A percentile compares a stretch with the other conserved stretches of the same genome.
Conservation (phyloP, 352 stramenopile species). For the Phytophthora quininea region DNA sequence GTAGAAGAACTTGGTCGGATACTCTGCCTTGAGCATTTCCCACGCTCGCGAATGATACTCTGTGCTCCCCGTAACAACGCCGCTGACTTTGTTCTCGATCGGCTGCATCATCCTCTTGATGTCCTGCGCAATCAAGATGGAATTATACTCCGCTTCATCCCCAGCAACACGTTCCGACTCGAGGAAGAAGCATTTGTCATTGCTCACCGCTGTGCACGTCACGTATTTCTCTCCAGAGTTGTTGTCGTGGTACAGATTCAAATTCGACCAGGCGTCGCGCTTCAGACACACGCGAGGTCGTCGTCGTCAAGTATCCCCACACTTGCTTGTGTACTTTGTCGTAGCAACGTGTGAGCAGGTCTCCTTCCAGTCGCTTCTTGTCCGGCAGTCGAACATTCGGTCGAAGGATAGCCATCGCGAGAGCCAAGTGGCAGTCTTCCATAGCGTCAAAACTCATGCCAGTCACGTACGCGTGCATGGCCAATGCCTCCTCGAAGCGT, state of each 20-base stretch:
- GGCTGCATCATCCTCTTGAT: constrained; percentile 84
- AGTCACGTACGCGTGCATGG: constrained; percentile 84
- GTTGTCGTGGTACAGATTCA: constrained; percentile 78
- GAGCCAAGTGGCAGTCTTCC: constrained; percentile 73
- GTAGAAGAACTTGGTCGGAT: constrained; percentile 89
- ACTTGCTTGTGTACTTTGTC: constrained; percentile 89
- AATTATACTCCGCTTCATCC: constrained; percentile 73
- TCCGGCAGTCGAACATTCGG: constrained; percentile 67
- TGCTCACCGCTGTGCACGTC: constrained; percentile 83
- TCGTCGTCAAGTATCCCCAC: constrained; percentile 76
- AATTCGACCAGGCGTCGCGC: constrained; percentile 78
- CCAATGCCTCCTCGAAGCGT: constrained; percentile 77
- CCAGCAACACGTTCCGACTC: constrained; percentile 71
- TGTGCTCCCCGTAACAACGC: constrained; percentile 77
- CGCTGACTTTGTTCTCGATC: constrained; percentile 71
- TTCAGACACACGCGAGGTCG: constrained; percentile 68
- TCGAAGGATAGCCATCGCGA: constrained; percentile 63
- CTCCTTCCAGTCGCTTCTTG: constrained; percentile 70
- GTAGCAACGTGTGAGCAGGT: constrained; percentile 73
- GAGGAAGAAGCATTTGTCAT: constrained; percentile 81
- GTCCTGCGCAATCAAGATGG: constrained; percentile 82
- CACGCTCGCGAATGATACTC: constrained; percentile 77
- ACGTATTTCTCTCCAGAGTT: constrained; percentile 73
- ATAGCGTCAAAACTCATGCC: constrained; percentile 81
- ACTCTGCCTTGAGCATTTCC: constrained; percentile 86